Evolutionary conservation across 768 basidiomycete genomes (phyloP), one percentile per base, ranked within the genome.

Genomic region (Pholiota microspora): DNA sequence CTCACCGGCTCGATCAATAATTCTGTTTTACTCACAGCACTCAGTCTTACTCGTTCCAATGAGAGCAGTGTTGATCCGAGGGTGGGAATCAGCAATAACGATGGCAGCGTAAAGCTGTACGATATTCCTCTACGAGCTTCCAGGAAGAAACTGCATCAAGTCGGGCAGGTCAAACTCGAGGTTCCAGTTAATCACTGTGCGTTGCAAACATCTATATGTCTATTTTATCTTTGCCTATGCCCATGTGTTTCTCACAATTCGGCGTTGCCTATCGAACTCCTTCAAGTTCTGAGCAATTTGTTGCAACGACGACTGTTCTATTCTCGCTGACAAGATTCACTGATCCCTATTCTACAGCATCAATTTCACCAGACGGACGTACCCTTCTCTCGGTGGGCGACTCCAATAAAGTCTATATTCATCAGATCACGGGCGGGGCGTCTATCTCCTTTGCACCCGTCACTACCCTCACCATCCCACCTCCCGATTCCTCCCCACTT

Each of bases 321-420:
- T 49, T 23, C 46, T 21, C 16, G 12, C 16, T 34, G 32, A 8
- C 27, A 49, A 42, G 55, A n/a, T 58, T 59, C 46, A 59, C 36
- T 53, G 36, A 49, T 32, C 13, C 27, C 34, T 36, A 46, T 40
- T 51, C 21, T 42, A 18, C 23, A 95, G 92, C 91, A 3, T 94
- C 94, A 7, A 81, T 98, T 61, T 94, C 93, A 0, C 93, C 92
- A 0, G 92, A 96, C 63, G 89, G 93, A 0, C 81, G 83, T 42
- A 93, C 88, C 0, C 78, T 98, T 12, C 81, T 97, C 1, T 92
- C 88, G 2, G 94, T 95, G 0, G 94, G 95, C 21, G 94, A 98
- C 67, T 94, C 93, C 8, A 83, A 86, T 40, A 86, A 92, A 54
- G 85, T 95, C 9, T 89, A 85, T 65, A 79, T 98, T 12, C 89